A percentile compares a stretch with the other conserved stretches of the same genome.
Evolutionary conservation across 768 basidiomycete species (phyloP).

Genomic region (Auricularia auricula-judae): DNA sequence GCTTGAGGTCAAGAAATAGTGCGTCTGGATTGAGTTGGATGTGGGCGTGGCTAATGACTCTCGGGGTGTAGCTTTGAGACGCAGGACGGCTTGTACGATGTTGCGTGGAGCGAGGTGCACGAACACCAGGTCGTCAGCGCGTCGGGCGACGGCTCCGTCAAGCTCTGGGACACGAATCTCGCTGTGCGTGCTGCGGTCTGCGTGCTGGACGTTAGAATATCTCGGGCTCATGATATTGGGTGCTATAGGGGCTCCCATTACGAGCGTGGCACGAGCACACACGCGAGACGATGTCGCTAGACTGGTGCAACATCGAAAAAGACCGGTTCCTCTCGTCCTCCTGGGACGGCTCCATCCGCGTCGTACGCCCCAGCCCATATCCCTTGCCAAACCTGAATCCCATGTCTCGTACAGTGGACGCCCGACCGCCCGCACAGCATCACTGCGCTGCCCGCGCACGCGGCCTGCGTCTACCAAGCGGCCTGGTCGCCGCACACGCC

Average conservation of each 20-base stretch:
- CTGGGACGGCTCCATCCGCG: conserved; percentile 86
- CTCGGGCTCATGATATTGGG: neutral
- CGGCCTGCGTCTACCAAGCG: conserved; percentile 79
- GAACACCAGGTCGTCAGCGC: conserved; percentile 87
- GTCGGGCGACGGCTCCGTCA: conserved; percentile 84
- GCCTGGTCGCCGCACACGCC: conserved; percentile 89
- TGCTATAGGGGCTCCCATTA: conserved; percentile 70
- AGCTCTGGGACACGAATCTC: conserved; percentile 81
- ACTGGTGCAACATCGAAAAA: conserved; percentile 93
- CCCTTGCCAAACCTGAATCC: neutral
- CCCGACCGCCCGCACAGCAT: conserved; percentile 74
- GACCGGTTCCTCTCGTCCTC: conserved; percentile 77
- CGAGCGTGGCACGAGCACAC: conserved; percentile 91
- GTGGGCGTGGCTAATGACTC: neutral
- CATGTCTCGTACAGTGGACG: conserved; percentile 52
- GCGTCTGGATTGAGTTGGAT: conserved; percentile 23
- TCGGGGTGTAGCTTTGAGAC: conserved; percentile 63
- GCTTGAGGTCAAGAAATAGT: conserved; percentile 59
- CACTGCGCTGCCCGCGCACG: conserved; percentile 72
- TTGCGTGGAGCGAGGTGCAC: conserved; percentile 92
- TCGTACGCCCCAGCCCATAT: conserved; percentile 41
- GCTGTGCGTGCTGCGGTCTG: conserved; percentile 41
- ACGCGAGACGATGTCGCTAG: conserved; percentile 83
- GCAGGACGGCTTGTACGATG: conserved; percentile 80
- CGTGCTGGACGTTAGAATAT: neutral